phyloP scores from a whole-genome alignment of 2,329 filamentous ascomycete genomes.

The Orbilia javanica region DNA sequence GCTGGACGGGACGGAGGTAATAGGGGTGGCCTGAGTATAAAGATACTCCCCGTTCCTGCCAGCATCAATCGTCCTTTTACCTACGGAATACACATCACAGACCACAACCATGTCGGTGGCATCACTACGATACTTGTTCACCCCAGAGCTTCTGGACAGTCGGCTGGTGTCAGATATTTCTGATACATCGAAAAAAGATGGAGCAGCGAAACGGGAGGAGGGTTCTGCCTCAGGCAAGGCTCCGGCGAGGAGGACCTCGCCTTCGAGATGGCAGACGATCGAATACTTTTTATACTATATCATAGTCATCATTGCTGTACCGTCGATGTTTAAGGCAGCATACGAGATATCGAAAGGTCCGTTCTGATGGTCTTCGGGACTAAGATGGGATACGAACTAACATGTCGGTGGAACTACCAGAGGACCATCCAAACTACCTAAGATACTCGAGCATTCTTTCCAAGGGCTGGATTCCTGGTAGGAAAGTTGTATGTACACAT shows the following conservation, averaged over 20 bases:
- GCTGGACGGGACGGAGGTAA: conserved; percentile 37
- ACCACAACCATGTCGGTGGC: conserved; percentile 48
- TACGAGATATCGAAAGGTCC: conserved; percentile 86
- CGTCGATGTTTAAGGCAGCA: conserved; percentile 90
- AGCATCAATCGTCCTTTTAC: conserved; percentile 5
- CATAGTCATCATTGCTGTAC: conserved; percentile 75
- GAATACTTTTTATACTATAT: conserved; percentile 88
- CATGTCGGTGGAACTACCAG: conserved; percentile 67
- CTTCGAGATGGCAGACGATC: conserved; percentile 83
- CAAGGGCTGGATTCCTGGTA: conserved; percentile 90
- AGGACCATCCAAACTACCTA: conserved; percentile 82
- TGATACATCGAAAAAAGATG: conserved; percentile 30
- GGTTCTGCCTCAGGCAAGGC: conserved; percentile 34
- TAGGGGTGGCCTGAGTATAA: conserved; percentile 37
- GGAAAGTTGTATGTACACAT: conserved; percentile 78
- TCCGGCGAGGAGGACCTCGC: conserved; percentile 61
- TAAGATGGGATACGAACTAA: background rate
- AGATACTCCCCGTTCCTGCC: background rate
- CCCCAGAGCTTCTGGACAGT: conserved; percentile 54
- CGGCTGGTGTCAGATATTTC: conserved; percentile 53
- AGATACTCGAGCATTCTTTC: conserved; percentile 79
- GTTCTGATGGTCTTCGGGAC: conserved; percentile 62
- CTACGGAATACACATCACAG: conserved; percentile 15
- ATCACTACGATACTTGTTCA: conserved; percentile 53
- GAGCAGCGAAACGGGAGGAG: conserved; percentile 49